Evolutionary conservation across 345 rosid genomes (phyloP).

Genomic region (Noccaea bulbosa): DNA sequence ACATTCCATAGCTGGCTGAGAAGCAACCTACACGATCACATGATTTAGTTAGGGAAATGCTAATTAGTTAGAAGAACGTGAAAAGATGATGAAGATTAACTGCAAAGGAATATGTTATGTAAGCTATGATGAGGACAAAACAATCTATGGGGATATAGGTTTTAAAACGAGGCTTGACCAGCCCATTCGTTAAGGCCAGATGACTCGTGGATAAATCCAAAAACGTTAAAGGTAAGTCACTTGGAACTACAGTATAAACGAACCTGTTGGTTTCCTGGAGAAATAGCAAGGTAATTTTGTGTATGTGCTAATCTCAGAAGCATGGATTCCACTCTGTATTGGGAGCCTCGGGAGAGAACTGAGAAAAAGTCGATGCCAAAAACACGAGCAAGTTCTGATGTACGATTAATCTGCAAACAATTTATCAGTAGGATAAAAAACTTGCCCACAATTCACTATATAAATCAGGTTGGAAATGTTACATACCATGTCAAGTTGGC

Average conservation of each 20-base stretch:
- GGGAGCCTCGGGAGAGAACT: slow-evolving; percentile 98
- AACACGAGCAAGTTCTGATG: slow-evolving; percentile 97
- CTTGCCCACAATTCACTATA: slow-evolving; percentile 20
- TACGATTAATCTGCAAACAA: slow-evolving; percentile 84
- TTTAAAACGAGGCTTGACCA: not conserved
- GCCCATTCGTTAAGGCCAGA: not conserved
- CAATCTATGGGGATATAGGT: not conserved
- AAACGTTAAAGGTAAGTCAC: not conserved
- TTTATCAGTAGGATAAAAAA: slow-evolving; percentile 11
- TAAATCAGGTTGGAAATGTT: slow-evolving; percentile 18
- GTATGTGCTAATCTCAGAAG: slow-evolving; percentile 91
- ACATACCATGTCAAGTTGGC: slow-evolving; percentile 88
- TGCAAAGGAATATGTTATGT: slow-evolving; percentile 16
- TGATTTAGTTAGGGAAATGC: slow-evolving; percentile 13
- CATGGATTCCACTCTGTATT: slow-evolving; percentile 98
- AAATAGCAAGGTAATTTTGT: slow-evolving; percentile 90
- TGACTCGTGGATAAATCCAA: not conserved
- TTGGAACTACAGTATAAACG: slow-evolving; percentile 2
- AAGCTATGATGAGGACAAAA: slow-evolving; percentile 25
- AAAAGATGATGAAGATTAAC: slow-evolving; percentile 26
- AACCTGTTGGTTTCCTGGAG: slow-evolving; percentile 96
- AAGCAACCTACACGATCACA: slow-evolving; percentile 71
- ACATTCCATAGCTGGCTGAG: slow-evolving; percentile 99
- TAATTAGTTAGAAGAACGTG: slow-evolving; percentile 2
- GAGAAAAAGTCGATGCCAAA: slow-evolving; percentile 98